Conservation (phyloP, 805 yeast genomes). For the Clavispora santaluciae region DNA sequence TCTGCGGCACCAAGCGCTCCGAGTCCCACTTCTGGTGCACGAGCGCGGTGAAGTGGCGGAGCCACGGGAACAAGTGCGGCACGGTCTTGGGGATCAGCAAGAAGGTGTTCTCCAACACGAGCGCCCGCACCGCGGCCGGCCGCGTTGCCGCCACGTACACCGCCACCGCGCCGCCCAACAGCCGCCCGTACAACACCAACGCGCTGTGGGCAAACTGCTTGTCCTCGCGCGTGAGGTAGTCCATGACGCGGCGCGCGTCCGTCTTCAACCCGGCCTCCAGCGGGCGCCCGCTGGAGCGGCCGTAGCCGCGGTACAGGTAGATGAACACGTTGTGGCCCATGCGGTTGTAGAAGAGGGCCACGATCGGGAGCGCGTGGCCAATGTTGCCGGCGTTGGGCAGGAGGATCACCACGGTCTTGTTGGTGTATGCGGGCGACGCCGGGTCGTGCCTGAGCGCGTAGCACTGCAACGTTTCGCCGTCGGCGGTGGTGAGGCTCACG, state of each 20-base stretch:
- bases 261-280: constrained; percentile 72
- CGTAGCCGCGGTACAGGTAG: constrained; percentile 90
- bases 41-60: constrained; percentile 50
- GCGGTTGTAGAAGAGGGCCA: constrained; percentile 55
- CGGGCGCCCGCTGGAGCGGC: constrained; percentile 71
- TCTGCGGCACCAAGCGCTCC: constrained; percentile 51
- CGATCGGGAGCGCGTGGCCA: constrained; percentile 84
- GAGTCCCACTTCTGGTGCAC: constrained; percentile 85
- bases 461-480: constrained; percentile 64
- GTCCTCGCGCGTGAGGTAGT: constrained; percentile 48
- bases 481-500: constrained; percentile 57
- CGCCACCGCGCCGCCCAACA: constrained; percentile 94
- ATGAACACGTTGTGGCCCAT: constrained; percentile 75
- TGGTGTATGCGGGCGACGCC: constrained; percentile 32
- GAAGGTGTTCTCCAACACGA: constrained; percentile 85
- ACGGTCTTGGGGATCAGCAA: constrained; percentile 63
- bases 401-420: constrained; percentile 70
- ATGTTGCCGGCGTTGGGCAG: constrained; percentile 97
- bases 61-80: constrained; percentile 69
- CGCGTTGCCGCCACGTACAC: constrained; percentile 68
- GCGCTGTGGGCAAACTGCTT: constrained; percentile 48
- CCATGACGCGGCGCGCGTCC: constrained; percentile 73
- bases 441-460: constrained; percentile 54
- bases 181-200: constrained; percentile 76
- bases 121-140: constrained; percentile 48